Evolutionary conservation across 2,329 filamentous ascomycete species (phyloP).

Genomic region (Paracoccidioides lutzii): DNA sequence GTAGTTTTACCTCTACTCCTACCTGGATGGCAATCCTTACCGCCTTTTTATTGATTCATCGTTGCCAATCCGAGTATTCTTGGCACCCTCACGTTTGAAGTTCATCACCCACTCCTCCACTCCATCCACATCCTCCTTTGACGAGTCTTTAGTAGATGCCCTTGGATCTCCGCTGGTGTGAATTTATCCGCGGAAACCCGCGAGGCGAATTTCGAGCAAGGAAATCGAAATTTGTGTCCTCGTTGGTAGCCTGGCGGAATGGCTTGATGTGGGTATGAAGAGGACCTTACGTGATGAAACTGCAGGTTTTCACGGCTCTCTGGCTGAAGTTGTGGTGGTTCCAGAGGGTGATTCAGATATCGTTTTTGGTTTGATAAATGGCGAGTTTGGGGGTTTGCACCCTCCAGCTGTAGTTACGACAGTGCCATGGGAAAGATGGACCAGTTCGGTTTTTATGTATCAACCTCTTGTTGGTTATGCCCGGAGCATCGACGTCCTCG

Average conservation of each 20-base stretch:
- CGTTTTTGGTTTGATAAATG: constrained; percentile 40
- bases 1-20: too few relatives aligned
- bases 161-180: constrained; percentile 31
- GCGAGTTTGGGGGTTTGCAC: constrained; percentile 34
- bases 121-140: background rate
- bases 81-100: background rate
- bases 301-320: too few relatives aligned
- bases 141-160: constrained; percentile 20
- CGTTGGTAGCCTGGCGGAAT: too few relatives aligned
- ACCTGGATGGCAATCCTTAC: too few relatives aligned
- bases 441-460: too few relatives aligned
- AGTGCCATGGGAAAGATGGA: constrained; percentile 15
- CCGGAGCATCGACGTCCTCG: constrained; percentile 64
- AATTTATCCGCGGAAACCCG: constrained; percentile 23
- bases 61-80: background rate
- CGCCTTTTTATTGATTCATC: too few relatives aligned
- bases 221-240: too few relatives aligned
- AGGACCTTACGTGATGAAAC: too few relatives aligned
- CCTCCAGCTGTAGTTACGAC: constrained; percentile 15
- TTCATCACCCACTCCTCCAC: constrained; percentile 1
- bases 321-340: too few relatives aligned
- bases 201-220: constrained; percentile 22
- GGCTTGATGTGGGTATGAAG: too few relatives aligned
- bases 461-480: constrained; percentile 53
- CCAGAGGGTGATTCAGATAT: too few relatives aligned